phyloP scores from a whole-genome alignment of 495 filamentous ascomycete genomes.

The Penicillium roqueforti region DNA sequence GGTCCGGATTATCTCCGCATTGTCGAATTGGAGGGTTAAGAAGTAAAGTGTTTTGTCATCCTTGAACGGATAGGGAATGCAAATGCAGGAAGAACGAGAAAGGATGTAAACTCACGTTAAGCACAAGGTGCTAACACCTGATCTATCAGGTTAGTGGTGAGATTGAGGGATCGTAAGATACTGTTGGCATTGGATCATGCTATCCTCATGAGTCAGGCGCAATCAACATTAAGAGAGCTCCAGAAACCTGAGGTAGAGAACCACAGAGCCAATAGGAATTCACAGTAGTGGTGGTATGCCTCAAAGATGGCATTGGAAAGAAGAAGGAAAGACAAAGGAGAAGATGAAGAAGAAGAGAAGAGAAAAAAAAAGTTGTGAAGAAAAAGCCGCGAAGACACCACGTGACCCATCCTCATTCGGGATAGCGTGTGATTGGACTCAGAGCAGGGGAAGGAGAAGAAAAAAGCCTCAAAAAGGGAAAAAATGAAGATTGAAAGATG shows the following conservation, averaged over 20 bases:
- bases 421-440: slow-evolving; percentile 28
- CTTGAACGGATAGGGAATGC: slow-evolving; percentile 42
- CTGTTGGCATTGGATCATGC: slow-evolving; percentile 1
- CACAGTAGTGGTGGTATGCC: neutral
- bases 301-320: neutral
- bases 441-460: slow-evolving; percentile 6
- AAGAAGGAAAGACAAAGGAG: slow-evolving; percentile 17
- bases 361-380: slow-evolving; percentile 22
- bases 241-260: neutral
- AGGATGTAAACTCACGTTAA: slow-evolving; percentile 26
- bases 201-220: neutral
- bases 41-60: slow-evolving; percentile 88
- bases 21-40: slow-evolving; percentile 94
- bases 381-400: slow-evolving; percentile 31
- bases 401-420: slow-evolving; percentile 25
- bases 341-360: slow-evolving; percentile 17
- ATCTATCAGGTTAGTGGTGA: slow-evolving; percentile 20
- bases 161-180: slow-evolving; percentile 13
- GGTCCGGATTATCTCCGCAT: slow-evolving; percentile 78
- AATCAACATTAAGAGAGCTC: slow-evolving; percentile 5
- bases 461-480: slow-evolving; percentile 11
- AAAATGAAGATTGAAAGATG: neutral
- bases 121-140: slow-evolving; percentile 15
- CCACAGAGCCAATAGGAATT: neutral
- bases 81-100: slow-evolving; percentile 15